A percentile compares a stretch with the other conserved stretches of the same genome.
Conservation (phyloP, 345 rosid species). For the Acer negundo region DNA sequence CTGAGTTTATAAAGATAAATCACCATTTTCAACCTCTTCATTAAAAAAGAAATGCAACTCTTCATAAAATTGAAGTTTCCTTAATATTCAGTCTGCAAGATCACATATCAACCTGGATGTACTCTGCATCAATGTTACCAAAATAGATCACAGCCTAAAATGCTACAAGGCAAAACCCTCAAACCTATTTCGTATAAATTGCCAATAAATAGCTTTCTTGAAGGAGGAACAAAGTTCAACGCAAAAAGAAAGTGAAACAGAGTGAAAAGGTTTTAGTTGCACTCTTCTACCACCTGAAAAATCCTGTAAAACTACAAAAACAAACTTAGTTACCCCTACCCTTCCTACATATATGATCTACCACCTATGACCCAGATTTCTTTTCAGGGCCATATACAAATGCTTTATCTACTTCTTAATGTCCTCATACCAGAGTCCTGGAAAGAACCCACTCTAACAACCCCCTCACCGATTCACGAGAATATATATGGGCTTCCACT, state of each 20-base stretch:
- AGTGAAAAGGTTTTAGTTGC: background rate
- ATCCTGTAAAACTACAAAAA: background rate
- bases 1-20: background rate
- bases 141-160: background rate
- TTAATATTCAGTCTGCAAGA: background rate
- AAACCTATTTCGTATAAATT: background rate
- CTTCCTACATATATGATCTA: background rate
- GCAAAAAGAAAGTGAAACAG: background rate
- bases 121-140: background rate
- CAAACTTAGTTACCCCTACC: background rate
- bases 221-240: background rate
- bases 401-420: background rate
- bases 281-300: background rate
- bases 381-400: background rate
- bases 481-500: background rate
- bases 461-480: background rate
- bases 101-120: background rate
- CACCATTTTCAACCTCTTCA: constrained; percentile 1
- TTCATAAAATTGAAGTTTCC: background rate
- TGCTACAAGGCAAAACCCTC: background rate
- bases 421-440: background rate
- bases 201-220: background rate
- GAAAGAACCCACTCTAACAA: background rate
- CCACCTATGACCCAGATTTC: background rate
- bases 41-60: background rate